A percentile compares a stretch with the other conserved stretches of the same genome.
Conservation (phyloP, 2,329 filamentous ascomycete species). For the Paecilomyces fulvus region DNA sequence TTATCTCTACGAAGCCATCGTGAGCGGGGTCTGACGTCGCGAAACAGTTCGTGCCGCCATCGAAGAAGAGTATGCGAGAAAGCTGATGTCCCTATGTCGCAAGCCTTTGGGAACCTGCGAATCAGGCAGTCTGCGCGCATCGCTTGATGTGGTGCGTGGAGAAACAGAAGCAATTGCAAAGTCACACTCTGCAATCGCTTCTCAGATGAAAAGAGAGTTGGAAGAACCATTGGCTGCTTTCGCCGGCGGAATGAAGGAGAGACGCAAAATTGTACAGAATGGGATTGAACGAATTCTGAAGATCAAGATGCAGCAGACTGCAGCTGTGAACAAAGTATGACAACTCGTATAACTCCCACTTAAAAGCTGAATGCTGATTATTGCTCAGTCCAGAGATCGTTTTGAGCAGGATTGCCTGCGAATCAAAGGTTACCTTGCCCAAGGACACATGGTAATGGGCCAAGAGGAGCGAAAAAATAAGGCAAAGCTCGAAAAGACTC, state of each 20-base stretch:
- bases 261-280: constrained; percentile 89
- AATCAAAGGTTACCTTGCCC: constrained; percentile 96
- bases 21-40: not conserved
- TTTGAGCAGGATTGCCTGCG: constrained; percentile 97
- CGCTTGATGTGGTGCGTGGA: constrained; percentile 76
- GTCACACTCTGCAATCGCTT: constrained; percentile 79
- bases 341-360: not conserved
- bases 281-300: constrained; percentile 93
- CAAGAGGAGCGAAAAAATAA: constrained; percentile 99
- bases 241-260: constrained; percentile 89
- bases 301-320: constrained; percentile 83
- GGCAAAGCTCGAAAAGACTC: constrained; percentile 96
- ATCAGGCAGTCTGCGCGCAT: constrained; percentile 70
- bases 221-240: constrained; percentile 92
- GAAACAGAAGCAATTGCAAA: constrained; percentile 94
- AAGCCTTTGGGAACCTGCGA: constrained; percentile 88
- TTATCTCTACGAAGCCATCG: not conserved
- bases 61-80: constrained; percentile 92
- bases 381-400: constrained; percentile 66
- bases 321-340: constrained; percentile 78
- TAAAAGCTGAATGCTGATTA: constrained; percentile 6
- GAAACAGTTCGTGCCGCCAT: constrained; percentile 71
- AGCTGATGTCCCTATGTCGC: constrained; percentile 73
- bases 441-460: constrained; percentile 99
- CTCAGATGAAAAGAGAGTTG: constrained; percentile 91